These are phyloP conservation scores for Blepharisma japonicum DNA, from an alignment of 73 alveolate genomes.

Conservation along the genomic window DNA sequence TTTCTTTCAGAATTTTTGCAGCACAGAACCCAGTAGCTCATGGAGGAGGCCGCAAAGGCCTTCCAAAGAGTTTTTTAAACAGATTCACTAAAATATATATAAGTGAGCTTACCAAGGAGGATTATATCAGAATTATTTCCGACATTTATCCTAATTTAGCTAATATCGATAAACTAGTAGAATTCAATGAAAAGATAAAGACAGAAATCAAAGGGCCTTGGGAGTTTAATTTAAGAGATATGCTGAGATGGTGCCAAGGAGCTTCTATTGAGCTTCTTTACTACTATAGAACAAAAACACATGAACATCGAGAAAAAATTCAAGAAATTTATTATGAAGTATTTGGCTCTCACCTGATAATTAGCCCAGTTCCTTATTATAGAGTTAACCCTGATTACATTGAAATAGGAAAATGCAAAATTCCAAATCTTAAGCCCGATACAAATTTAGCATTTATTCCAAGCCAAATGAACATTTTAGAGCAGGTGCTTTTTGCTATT, in stretches of 20 bases:
- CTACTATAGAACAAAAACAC: not conserved
- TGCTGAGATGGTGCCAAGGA: conserved; percentile 45
- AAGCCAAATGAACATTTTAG: not conserved
- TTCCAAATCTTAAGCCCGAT: not conserved
- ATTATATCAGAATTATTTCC: conserved; percentile 57
- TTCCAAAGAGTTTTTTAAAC: conserved; percentile 96
- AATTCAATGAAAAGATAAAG: conserved; percentile 10
- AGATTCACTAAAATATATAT: conserved; percentile 94
- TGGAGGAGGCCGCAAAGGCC: conserved; percentile 97
- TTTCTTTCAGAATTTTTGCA: conserved; percentile 90
- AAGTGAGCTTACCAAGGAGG: conserved; percentile 69
- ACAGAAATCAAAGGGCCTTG: conserved; percentile 36
- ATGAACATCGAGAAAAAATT: not conserved
- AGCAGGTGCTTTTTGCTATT: not conserved
- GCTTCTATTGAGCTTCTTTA: not conserved
- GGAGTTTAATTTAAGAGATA: conserved; percentile 81
- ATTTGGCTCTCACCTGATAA: too few species aligned
- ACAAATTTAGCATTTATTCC: not conserved
- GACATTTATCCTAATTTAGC: conserved; percentile 44
- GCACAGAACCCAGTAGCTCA: conserved; percentile 94
- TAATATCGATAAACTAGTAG: conserved; percentile 22
- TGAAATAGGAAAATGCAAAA: too few species aligned
- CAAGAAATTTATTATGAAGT: not conserved
- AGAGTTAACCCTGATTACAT: too few species aligned
- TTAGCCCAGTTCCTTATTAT: too few species aligned